Base-by-base conservation (phyloP, 1,284 basidiomycete species). In the Ganoderma multipileum region DNA sequence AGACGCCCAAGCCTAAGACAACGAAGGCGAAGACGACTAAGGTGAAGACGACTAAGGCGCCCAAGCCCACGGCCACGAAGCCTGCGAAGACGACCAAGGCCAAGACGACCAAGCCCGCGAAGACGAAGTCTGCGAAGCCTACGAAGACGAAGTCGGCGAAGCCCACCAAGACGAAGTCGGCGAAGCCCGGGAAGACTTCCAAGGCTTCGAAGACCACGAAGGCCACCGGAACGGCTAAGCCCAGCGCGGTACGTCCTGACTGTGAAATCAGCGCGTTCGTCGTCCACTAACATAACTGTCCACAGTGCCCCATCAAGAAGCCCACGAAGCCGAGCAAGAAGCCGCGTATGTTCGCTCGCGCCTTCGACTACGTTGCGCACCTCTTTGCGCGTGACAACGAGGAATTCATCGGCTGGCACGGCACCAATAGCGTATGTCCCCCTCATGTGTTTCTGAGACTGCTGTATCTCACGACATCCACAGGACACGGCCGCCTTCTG, bases 391-490 rank as follows among this genome's bases (percentile, higher is more conserved):
- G 62, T 33, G 57, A 60, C 33, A 39, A 16, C 28, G 41, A 30
- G 23, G 61, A 62, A 26, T 62, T 62, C 61, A 23, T 62, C 44
- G 61, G 61, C 42, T 62, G 61, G 61, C 61, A 62, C 61, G 61
- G 61, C 11, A 62, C 61, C 18, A 62, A 62, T 30, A 50, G 42
- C 5, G 61, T 62, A 50, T 30, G 61, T 8, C 39, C 26, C n/a
- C 0, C 7, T 16, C 23, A 9, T n/a, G n/a, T n/a, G n/a, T n/a
- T n/a, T n/a, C n/a, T n/a, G n/a, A n/a, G n/a, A n/a, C n/a, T n/a
- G n/a, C n/a, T n/a, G n/a, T n/a, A n/a, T n/a, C n/a, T n/a, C n/a
- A n/a, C n/a, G n/a, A n/a, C n/a, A n/a, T n/a, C n/a, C n/a, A 2
- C 20, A 62, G 61, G 61, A 62, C 61, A 62, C 61, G 4, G 61